Conservation (phyloP, 2,329 filamentous ascomycete genomes). For the Paecilomyces fulvus region DNA sequence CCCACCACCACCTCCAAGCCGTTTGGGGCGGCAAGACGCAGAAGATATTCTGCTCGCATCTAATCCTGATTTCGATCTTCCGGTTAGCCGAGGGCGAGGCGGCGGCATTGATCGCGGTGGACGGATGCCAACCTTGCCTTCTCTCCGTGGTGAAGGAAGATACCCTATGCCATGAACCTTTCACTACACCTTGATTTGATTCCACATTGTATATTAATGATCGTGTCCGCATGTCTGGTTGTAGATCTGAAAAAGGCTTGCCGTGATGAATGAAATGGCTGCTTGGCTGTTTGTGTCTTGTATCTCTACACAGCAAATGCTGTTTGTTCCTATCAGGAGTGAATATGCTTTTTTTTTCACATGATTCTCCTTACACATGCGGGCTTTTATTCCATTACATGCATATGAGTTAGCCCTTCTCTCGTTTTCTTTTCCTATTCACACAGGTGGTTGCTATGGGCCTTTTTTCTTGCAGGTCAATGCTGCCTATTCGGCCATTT, state of each 20-base stretch:
- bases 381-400: neutral
- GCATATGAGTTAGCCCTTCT: neutral
- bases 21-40: slow-evolving; percentile 45
- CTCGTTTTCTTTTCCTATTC: neutral
- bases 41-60: slow-evolving; percentile 67
- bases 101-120: slow-evolving; percentile 8
- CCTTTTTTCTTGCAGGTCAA: neutral
- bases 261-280: neutral
- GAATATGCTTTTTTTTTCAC: neutral
- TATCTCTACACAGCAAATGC: neutral
- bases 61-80: slow-evolving; percentile 81
- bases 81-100: slow-evolving; percentile 25
- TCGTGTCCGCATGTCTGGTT: neutral
- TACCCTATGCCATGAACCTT: slow-evolving; percentile 2
- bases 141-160: slow-evolving; percentile 2
- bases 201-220: neutral
- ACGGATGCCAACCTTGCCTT: slow-evolving; percentile 10
- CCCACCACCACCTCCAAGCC: slow-evolving; percentile 36
- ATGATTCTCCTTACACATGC: neutral
- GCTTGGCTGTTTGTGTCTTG: neutral
- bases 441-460: neutral
- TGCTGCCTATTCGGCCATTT: neutral
- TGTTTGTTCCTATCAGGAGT: neutral
- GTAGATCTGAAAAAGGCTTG: neutral
- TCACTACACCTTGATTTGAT: neutral